Conservation (phyloP, 1,139 yeast species). For the Kodamaea sp. region DNA sequence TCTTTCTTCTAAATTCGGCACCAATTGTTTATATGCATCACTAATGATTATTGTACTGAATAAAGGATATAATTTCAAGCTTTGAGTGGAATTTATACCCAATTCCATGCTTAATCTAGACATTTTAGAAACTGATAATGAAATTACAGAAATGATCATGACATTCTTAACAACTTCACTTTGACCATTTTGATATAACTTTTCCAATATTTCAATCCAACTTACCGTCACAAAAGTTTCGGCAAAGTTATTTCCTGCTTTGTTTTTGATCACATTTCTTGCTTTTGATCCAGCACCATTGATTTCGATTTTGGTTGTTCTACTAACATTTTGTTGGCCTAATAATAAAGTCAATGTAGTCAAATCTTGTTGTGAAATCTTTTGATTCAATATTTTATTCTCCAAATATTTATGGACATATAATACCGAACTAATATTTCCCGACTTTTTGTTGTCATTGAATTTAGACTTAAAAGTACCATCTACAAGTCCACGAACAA, state of each 20-base stretch:
- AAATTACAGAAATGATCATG: constrained; percentile 49
- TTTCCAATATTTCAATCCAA: constrained; percentile 61
- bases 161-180: constrained; percentile 44
- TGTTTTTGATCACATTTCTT: constrained; percentile 13
- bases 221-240: constrained; percentile 48
- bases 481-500: constrained; percentile 52
- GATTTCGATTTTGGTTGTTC: constrained; percentile 11
- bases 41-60: constrained; percentile 51
- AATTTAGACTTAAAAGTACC: constrained; percentile 48
- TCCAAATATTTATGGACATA: constrained; percentile 45
- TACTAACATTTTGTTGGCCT: constrained; percentile 26
- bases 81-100: constrained; percentile 38
- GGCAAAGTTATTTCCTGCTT: constrained; percentile 36
- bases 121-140: constrained; percentile 45
- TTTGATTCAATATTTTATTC: constrained; percentile 40
- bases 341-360: constrained; percentile 41
- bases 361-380: constrained; percentile 43
- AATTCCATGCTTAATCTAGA: constrained; percentile 41
- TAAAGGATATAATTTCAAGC: constrained; percentile 49
- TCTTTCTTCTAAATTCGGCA: constrained; percentile 49
- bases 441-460: constrained; percentile 49
- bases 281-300: constrained; percentile 7
- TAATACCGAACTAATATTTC: constrained; percentile 45
- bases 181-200: constrained; percentile 54
- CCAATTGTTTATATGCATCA: constrained; percentile 36